phyloP scores from a whole-genome alignment of 2,329 filamentous ascomycete species.

The Aspergillus amoenus region DNA sequence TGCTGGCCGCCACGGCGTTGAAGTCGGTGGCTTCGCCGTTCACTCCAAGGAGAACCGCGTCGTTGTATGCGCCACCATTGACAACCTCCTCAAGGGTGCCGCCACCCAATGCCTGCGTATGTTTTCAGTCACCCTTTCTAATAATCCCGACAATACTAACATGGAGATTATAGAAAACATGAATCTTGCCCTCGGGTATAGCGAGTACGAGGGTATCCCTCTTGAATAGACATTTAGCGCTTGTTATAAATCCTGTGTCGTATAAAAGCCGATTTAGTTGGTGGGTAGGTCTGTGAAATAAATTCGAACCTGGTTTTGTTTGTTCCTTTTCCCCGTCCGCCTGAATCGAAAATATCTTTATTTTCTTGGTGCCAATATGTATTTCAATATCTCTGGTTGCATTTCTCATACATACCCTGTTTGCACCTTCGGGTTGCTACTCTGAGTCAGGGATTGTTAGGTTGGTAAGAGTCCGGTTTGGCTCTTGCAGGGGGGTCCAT shows the following conservation, averaged over 20 bases:
- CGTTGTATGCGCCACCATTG: conserved; percentile 91
- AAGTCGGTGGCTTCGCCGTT: conserved; percentile 95
- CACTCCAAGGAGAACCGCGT: conserved; percentile 85
- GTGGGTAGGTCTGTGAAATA: conserved; percentile 19
- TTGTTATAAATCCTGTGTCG: conserved; percentile 11
- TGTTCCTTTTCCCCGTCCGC: conserved; percentile 1
- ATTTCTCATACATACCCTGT: conserved; percentile 29
- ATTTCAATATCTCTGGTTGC: conserved; percentile 10
- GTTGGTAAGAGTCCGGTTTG: conserved; percentile 16
- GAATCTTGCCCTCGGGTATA: conserved; percentile 87
- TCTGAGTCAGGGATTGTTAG: conserved; percentile 25
- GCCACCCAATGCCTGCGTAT: conserved; percentile 88
- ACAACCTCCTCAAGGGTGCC: conserved; percentile 90
- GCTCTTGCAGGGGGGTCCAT: conserved; percentile 19
- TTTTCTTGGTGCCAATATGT: neutral
- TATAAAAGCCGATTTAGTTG: conserved; percentile 19
- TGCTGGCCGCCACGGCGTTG: conserved; percentile 78
- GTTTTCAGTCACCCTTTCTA: conserved; percentile 38
- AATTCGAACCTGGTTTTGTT: conserved; percentile 12
- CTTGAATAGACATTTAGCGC: conserved; percentile 42
- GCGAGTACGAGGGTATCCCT: conserved; percentile 85
- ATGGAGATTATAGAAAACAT: conserved; percentile 68
- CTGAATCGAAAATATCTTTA: conserved; percentile 10
- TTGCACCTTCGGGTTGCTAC: conserved; percentile 29
- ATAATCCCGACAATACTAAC: neutral